Percentiles rank a stretch among this genome's conserved stretches.
Evolutionary conservation across 192 early-diverging fungal species (phyloP).

Genomic region (Allomyces arbusculus): DNA sequence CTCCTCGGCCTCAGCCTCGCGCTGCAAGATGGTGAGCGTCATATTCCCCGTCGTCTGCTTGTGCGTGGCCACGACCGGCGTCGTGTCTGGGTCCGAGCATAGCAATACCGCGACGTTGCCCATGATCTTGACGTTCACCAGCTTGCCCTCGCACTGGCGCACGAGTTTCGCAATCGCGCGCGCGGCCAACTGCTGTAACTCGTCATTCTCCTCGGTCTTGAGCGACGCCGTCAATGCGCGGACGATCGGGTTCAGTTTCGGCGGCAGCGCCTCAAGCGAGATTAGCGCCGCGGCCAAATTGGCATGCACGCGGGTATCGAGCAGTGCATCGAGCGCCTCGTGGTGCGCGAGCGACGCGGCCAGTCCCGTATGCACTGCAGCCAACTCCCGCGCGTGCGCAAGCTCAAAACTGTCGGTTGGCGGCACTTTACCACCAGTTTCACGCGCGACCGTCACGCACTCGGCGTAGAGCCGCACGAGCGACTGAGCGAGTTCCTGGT

Average conservation of each 20-base stretch:
- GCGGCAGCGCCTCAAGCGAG: slow-evolving; percentile 49
- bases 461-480: not conserved
- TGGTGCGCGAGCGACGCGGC: slow-evolving; percentile 11
- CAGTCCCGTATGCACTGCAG: not conserved
- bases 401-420: too few relatives aligned
- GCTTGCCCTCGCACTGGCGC: slow-evolving; percentile 16
- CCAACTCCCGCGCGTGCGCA: not conserved
- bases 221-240: slow-evolving; percentile 71
- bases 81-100: slow-evolving; percentile 56
- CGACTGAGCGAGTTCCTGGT: not conserved
- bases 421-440: too few relatives aligned
- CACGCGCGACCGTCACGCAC: not conserved
- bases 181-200: slow-evolving; percentile 30
- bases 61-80: slow-evolving; percentile 27
- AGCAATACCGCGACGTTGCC: slow-evolving; percentile 68
- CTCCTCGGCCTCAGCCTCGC: slow-evolving; percentile 5
- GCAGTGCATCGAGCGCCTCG: slow-evolving; percentile 35
- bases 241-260: slow-evolving; percentile 65
- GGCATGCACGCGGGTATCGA: slow-evolving; percentile 46
- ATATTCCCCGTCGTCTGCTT: slow-evolving; percentile 1
- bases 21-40: not conserved
- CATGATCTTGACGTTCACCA: slow-evolving; percentile 58
- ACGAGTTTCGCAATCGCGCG: slow-evolving; percentile 24
- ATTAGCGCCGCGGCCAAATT: slow-evolving; percentile 63
- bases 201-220: slow-evolving; percentile 45